Base-by-base conservation (phyloP, 1,139 yeast genomes). In the Pneumocystis murina region DNA sequence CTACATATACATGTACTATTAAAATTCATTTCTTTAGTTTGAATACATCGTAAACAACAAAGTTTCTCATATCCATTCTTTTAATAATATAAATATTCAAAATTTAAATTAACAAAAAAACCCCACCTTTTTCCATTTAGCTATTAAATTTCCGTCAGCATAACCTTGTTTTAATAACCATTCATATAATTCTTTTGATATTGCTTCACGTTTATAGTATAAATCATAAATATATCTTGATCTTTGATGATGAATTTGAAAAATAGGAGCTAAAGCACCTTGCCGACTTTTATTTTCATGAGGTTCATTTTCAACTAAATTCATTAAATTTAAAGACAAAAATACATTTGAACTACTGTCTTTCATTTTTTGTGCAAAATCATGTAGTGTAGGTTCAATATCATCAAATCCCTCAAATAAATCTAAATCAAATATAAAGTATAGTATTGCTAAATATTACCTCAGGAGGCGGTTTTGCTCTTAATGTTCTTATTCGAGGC, bases 11-110 rank as follows among this genome's bases (percentile, higher is more conserved):
- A 90, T 0, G 91, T 79, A 5, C 82, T 80, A 40, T 64, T 65
- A 65, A 68, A 69, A 35, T 68, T 69, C 33, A 68, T 68, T 62
- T 69, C 71, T 59, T 74, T 76, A n/a, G 79, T 78, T 69, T 84
- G 83, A 57, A 90, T 87, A 72, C 97, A 90, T 68, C 82, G 80
- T 66, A 90, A 74, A 72, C 97, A 90, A 71, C 97, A 90, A 64
- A 90, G 75, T 66, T 85, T 82, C 72, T 90, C 97, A 73, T 90
- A 90, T 8, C 97, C 97, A 36, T 67, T 69, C 62, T 63, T 64
- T 60, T 62, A 60, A 33, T 33, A 61, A 60, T 62, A 57, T 28
- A 16, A n/a, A 30, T 41, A 36, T 10, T 8, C 35, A 28, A 39
- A 24, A 59, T 30, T 24, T 16, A 28, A 28, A 33, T 36, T 33